A percentile compares a stretch with the other conserved stretches of the same genome.
Evolutionary conservation across 306 rosid species (phyloP).

Genomic region (Citrullus colocynthis): DNA sequence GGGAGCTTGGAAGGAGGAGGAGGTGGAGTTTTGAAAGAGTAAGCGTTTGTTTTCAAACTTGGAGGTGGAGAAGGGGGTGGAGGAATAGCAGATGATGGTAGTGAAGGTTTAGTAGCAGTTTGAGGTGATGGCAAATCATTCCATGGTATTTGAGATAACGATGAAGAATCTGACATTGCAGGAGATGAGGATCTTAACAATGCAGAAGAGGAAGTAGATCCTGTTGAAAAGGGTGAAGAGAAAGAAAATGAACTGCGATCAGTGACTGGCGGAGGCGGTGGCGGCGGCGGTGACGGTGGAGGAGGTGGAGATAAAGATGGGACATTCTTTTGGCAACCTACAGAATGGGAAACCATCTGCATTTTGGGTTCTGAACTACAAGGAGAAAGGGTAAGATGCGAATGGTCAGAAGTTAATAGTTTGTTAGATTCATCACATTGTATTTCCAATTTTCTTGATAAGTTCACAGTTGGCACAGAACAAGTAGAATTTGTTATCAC

Average conservation of each 20-base stretch:
- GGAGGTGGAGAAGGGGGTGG: constrained; percentile 88
- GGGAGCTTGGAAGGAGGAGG: constrained; percentile 72
- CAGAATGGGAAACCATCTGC: constrained; percentile 11
- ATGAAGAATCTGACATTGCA: constrained; percentile 29
- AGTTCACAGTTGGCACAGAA: constrained; percentile 1
- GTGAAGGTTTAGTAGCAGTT: constrained; percentile 12
- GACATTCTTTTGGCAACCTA: constrained; percentile 15
- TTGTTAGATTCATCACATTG: constrained; percentile 18
- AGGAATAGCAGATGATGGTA: constrained; percentile 38
- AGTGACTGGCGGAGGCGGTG: constrained; percentile 29
- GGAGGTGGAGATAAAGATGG: constrained; percentile 22
- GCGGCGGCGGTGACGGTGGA: constrained; percentile 33
- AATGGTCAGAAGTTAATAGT: constrained; percentile 16
- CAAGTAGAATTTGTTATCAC: constrained; percentile 11
- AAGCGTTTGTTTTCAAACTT: constrained; percentile 17
- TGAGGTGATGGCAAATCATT: constrained; percentile 20
- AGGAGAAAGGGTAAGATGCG: constrained; percentile 3
- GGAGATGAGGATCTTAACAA: constrained; percentile 39
- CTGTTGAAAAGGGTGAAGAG: constrained; percentile 35
- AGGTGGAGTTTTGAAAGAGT: constrained; percentile 43
- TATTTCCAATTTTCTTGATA: constrained; percentile 11
- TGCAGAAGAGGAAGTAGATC: constrained; percentile 42
- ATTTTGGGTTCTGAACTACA: constrained; percentile 15
- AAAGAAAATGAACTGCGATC: constrained; percentile 22
- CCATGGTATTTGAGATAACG: constrained; percentile 27